phyloP scores from a whole-genome alignment of 2,329 filamentous ascomycete species.

The Phialocephala subalpina region DNA sequence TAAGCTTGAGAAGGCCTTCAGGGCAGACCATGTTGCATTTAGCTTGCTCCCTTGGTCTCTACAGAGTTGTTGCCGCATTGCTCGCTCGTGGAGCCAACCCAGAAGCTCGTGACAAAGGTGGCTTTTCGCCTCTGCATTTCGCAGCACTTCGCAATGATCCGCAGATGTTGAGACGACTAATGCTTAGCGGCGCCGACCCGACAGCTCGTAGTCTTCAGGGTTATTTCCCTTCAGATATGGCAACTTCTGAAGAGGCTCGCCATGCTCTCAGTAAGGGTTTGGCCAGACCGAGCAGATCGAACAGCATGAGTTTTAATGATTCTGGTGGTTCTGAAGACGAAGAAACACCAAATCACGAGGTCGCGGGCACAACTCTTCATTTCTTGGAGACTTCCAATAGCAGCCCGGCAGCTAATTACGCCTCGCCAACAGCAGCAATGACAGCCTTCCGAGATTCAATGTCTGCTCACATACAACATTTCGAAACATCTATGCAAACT shows the following conservation, averaged over 20 bases:
- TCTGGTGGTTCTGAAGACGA: too few relatives aligned
- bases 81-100: conserved; percentile 81
- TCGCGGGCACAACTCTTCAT: too few relatives aligned
- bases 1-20: conserved; percentile 70
- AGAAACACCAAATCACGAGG: too few relatives aligned
- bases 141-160: conserved; percentile 79
- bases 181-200: conserved; percentile 76
- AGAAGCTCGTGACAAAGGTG: conserved; percentile 77
- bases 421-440: conserved; percentile 69
- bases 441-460: conserved; percentile 78
- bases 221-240: conserved; percentile 75
- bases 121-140: conserved; percentile 84
- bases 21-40: conserved; percentile 86
- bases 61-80: conserved; percentile 78
- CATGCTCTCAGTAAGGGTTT: conserved; percentile 71
- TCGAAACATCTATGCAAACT: conserved; percentile 77
- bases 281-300: conserved; percentile 65
- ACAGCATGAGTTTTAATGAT: conserved; percentile 72
- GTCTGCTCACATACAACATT: conserved; percentile 75
- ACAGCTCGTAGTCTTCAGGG: conserved; percentile 74
- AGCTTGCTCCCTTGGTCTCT: conserved; percentile 77
- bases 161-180: conserved; percentile 78
- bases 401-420: conserved; percentile 68
- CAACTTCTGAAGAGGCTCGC: conserved; percentile 69
- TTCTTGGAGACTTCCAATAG: too few relatives aligned